Evolutionary conservation across 805 yeast species (phyloP).

Genomic region (Metschnikowia cerradonensis): DNA sequence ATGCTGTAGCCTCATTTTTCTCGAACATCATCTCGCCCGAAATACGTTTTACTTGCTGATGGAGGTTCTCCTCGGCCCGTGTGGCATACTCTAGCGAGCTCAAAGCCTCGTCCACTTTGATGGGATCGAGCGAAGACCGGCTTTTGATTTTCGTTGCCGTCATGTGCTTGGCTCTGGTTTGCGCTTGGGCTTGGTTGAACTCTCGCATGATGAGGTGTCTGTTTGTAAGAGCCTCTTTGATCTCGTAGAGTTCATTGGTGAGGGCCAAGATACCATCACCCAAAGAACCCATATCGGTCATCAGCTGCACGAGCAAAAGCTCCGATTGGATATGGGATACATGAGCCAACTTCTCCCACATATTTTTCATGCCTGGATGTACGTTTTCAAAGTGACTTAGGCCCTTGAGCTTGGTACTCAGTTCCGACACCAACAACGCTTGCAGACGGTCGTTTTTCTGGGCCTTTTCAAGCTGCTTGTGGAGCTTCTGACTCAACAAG

Average conservation of each 20-base stretch:
- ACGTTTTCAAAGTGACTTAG: conserved; percentile 41
- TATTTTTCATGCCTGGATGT: conserved; percentile 66
- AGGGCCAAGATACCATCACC: conserved; percentile 70
- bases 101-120: conserved; percentile 87
- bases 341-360: conserved; percentile 78
- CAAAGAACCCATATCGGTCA: conserved; percentile 66
- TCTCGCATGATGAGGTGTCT: conserved; percentile 92
- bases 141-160: conserved; percentile 69
- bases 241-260: conserved; percentile 72
- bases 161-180: conserved; percentile 64
- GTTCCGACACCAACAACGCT: conserved; percentile 46
- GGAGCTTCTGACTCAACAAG: conserved; percentile 52
- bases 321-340: conserved; percentile 71
- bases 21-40: conserved; percentile 84
- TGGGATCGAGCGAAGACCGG: conserved; percentile 72
- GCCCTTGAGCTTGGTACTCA: conserved; percentile 37
- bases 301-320: conserved; percentile 64
- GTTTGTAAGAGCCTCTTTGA: conserved; percentile 90
- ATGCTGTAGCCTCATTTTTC: conserved; percentile 52
- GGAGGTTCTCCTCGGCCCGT: conserved; percentile 67
- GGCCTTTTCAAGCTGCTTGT: conserved; percentile 48
- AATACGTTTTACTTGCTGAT: conserved; percentile 74
- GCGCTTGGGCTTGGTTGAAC: conserved; percentile 69
- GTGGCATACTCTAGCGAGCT: conserved; percentile 74
- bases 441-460: conserved; percentile 55